Base-by-base conservation (phyloP, 2,329 filamentous ascomycete genomes). In the Magnaporthales sp. region DNA sequence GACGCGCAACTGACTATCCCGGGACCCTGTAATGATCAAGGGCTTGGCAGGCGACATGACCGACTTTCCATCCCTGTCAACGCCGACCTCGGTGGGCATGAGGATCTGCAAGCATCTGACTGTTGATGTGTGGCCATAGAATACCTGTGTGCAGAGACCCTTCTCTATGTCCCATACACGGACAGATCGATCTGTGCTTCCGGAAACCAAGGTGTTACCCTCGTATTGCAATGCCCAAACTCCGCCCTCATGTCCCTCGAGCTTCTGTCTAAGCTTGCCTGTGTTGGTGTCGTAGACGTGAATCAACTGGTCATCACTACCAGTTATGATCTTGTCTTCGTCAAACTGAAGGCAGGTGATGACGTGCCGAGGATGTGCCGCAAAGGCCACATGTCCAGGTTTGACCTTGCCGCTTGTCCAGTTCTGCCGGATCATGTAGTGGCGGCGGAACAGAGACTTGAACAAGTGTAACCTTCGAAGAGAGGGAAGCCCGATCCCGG, bases 151-250 rank as follows among this genome's bases (percentile, higher is more conserved):
- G 77, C 94, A 97, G 62, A 91, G 86, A 0, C 93, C 95, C 72
- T 90, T 90, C 74, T 96, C 92, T 70, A 99, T 97, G 75, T 99
- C 94, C 95, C 95, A 99, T 0, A 99, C 94, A n/a, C 95, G 89
- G n/a, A 99, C 95, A 11, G 95, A 96, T 62, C 95, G 86, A 77
- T 99, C 95, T 0, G 95, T 99, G 7, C 93, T 97, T 2, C 95
- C 95, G 19, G 95, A 99, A 2, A 99, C 95, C 24, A 99, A 81
- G 19, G 91, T 92, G 74, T 98, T 97, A 64, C 93, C 94, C 74
- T 97, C 90, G 75, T 98, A 99, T 76, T 98, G 93, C 66, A 99
- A 80, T 31, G 95, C 95, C 95, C 95, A 99, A 1, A 99, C 95
- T 62, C 95, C 95, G 38, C 95, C 95, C 77, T 99, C 95, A 72